Base-by-base conservation (phyloP, 2,329 filamentous ascomycete species). In the Rasamsonia emersonii region DNA sequence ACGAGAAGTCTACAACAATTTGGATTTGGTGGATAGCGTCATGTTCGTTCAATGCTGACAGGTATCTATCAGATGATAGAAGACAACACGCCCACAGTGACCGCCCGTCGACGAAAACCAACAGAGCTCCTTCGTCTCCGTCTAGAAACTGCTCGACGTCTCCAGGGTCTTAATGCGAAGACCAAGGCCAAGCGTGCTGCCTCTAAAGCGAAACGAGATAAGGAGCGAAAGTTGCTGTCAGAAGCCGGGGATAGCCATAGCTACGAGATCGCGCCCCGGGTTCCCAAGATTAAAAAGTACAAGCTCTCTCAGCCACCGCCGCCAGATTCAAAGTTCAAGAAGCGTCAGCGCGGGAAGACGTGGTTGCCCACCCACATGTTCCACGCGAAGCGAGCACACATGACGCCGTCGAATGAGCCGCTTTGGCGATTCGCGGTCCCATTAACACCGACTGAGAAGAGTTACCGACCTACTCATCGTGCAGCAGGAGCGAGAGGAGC, bases 331-430 rank as follows among this genome's bases (percentile, higher is more conserved):
- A 88, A 80, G 48, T 96, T 86, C 53, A 77, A 80, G 44, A 91
- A 86, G 59, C 78, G 91, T 18, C 89, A 96, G 54, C 65, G 80
- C 27, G 71, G 83, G 56, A 96, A 96, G 65, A 86, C 83, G 3
- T 95, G 89, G 86, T 67, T 98, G 10, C 91, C 91, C 0, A 96
- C 91, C 5, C 91, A 98, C 56, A 63, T 93, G 42, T 98, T 83
- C 73, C 88, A 94, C 59, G 79, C 89, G 2, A 98, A 98, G 58
- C 71, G 91, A 38, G 86, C 91, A 14, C 82, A 75, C 38, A 93
- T 98, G 83, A 86, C 86, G 1, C 71, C 75, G 5, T 81, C 84
- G 0, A 79, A 74, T 29, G 71, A 81, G 26, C 81, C 85, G 3
- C 60, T 91, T n/a, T 98, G 91, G 91, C 75, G 86, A 24, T 94